Base-by-base conservation (phyloP, 2,329 filamentous ascomycete genomes). In the Arachnomyces sp. region DNA sequence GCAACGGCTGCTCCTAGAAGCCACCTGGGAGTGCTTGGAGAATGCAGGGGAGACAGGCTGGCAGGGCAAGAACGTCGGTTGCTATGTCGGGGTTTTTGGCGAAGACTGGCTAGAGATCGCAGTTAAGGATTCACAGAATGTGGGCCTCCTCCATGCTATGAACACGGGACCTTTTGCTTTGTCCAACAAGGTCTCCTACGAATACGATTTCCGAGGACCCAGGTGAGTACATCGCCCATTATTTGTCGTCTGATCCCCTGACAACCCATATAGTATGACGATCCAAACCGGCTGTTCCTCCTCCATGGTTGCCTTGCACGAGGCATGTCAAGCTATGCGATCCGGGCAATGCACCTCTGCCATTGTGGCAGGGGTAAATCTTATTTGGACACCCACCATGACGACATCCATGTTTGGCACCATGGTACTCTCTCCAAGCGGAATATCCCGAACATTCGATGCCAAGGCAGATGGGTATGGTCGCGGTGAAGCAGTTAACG, bases 401-500 rank as follows among this genome's bases (percentile, higher is more conserved):
- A 38, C 16, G 13, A 38, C n/a, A 7, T 4, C n/a, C 12, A 18
- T 15, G 15, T n/a, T 7, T 4, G 12, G 17, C 13, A 13, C 28
- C 29, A 54, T 48, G 4, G 51, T 60, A 14, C 44, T 60, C 3
- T 58, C 53, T 8, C 48, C 53, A 7, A 53, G 58, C 28, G 53
- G 57, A 2, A 46, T 39, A 14, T 62, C 53, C 21, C 45, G 57
- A 16, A 56, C 50, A 2, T 67, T 63, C 36, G 69, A 71, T 41
- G 45, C 57, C 5, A 48, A 54, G 8, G 68, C 63, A 1, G 59
- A 65, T 38, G 71, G 71, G 1, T 74, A 73, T 43, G 63, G 55
- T 1, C 59, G 69, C 9, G 70, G 68, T 3, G 71, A 74, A 48
- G 71, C 63, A 5, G 52, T 65, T 9, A 64, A 53, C 2, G 51